Conservation (phyloP, 2,329 filamentous ascomycete species). For the Diaporthe longicolla region DNA sequence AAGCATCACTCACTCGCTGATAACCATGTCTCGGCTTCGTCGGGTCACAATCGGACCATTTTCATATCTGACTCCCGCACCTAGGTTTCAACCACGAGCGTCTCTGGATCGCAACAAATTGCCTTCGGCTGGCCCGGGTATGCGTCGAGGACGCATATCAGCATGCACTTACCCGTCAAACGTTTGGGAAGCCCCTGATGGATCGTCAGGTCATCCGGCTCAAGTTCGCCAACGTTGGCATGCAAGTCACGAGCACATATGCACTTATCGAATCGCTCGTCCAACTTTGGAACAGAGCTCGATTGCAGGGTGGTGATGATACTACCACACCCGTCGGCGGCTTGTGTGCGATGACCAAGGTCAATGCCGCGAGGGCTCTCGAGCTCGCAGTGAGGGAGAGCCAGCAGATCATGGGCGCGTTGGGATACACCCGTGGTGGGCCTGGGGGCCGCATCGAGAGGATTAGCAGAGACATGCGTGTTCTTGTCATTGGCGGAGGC, state of each 20-base stretch:
- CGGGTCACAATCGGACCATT: not conserved
- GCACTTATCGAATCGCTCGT: constrained; percentile 14
- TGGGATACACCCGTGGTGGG: constrained; percentile 60
- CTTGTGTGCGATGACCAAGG: constrained; percentile 22
- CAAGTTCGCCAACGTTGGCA: constrained; percentile 61
- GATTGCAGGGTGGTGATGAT: not conserved
- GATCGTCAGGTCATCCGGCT: constrained; percentile 53
- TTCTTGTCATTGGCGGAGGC: constrained; percentile 62
- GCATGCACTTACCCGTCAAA: constrained; percentile 62
- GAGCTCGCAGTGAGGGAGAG: constrained; percentile 56
- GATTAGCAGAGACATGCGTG: constrained; percentile 61
- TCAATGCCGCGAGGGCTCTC: constrained; percentile 15
- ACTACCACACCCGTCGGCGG: not conserved
- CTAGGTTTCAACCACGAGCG: constrained; percentile 72
- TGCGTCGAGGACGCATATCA: constrained; percentile 63
- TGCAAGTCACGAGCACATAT: constrained; percentile 4
- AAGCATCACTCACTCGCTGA: not conserved
- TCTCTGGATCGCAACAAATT: constrained; percentile 66
- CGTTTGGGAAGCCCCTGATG: constrained; percentile 65
- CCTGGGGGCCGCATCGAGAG: constrained; percentile 51
- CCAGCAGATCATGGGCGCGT: constrained; percentile 62
- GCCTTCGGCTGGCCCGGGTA: constrained; percentile 67
- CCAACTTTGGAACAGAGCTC: constrained; percentile 12
- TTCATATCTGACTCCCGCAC: not conserved
- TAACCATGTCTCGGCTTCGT: not conserved